Percentiles rank a stretch among this genome's conserved stretches.
These are phyloP conservation scores for Cephalotrichum gorgonifer DNA, from an alignment of 2,329 filamentous ascomycete genomes.

Conservation along the genomic window DNA sequence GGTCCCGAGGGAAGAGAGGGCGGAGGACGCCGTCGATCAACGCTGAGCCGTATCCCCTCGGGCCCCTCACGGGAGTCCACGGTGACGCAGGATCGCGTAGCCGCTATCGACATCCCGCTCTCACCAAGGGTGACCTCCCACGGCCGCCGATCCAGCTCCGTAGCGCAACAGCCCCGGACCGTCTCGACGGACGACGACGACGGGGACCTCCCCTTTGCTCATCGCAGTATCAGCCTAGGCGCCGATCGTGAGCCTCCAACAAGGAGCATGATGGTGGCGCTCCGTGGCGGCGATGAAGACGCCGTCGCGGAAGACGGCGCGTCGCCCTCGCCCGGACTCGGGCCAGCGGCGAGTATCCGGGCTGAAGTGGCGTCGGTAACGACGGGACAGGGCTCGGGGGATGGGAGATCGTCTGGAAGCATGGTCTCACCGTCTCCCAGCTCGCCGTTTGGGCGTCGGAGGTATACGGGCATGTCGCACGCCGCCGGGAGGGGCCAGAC, in stretches of 20 bases:
- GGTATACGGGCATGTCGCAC: constrained; percentile 31
- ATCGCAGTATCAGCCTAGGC: constrained; percentile 59
- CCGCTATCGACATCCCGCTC: constrained; percentile 63
- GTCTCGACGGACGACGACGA: constrained; percentile 51
- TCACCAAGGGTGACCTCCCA: constrained; percentile 52
- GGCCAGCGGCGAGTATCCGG: constrained; percentile 31
- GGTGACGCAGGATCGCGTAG: constrained; percentile 23
- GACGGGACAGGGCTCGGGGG: constrained; percentile 28
- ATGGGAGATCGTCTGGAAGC: constrained; percentile 34
- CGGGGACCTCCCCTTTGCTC: constrained; percentile 47
- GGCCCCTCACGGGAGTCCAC: constrained; percentile 2
- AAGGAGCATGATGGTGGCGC: constrained; percentile 42
- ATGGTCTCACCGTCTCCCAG: constrained; percentile 29
- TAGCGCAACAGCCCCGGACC: constrained; percentile 51
- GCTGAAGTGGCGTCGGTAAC: constrained; percentile 25
- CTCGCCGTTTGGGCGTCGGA: constrained; percentile 34
- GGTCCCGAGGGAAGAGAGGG: neutral
- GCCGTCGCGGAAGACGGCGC: constrained; percentile 12
- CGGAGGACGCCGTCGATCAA: neutral
- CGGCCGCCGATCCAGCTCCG: constrained; percentile 57
- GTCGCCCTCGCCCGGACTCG: constrained; percentile 17
- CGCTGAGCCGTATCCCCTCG: neutral
- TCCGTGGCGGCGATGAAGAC: constrained; percentile 10
- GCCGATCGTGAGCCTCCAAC: constrained; percentile 50
- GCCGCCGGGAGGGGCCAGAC: constrained; percentile 24